Evolutionary conservation across 1,284 basidiomycete genomes (phyloP), one percentile per base, ranked within the genome.

Genomic region (Ustilago hordei): DNA sequence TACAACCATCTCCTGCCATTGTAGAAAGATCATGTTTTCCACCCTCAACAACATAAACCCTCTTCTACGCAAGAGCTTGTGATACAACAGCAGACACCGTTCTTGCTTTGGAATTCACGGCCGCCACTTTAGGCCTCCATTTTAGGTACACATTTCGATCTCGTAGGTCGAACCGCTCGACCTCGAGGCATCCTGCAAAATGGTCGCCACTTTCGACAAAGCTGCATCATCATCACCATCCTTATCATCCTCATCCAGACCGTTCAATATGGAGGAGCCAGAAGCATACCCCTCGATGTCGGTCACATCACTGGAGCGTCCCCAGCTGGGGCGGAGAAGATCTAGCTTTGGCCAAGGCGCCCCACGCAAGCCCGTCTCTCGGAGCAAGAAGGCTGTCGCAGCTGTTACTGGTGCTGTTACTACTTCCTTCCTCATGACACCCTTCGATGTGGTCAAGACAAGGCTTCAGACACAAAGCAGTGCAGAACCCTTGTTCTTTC

Each of bases 361-460:
- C 28, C 68, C 68, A 23, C 70, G 75, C 55, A 75, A 76, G 35
- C 73, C 75, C 12, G 79, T 85, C 88, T 91, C 77, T 91, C 93
- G 84, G 39, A 70, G 64, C 59, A 82, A 85, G 54, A 95, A 95
- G 86, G 89, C 93, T 69, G 87, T 92, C 75, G 93, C 93, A 17
- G 93, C 93, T 0, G 91, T 92, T 58, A 90, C 91, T 23, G 94
- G 93, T 43, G 92, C 94, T 8, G 91, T 91, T 28, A 86, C 93
- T 85, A 95, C 93, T 8, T 93, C 93, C 1, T 87, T 95, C 53
- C 93, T 93, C 9, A 95, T 96, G 95, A 96, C 94, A 6, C 94
- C 94, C 3, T 95, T 96, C 85, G 94, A 96, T 86, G 93, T 96
- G 63, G 90, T 96, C 79, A 96, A 96, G 87, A 96, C 95, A 23